Percentiles rank a stretch among this genome's conserved stretches.
These are phyloP conservation scores for Candida smagusa DNA, from an alignment of 1,139 yeast genomes.

Conservation along the genomic window DNA sequence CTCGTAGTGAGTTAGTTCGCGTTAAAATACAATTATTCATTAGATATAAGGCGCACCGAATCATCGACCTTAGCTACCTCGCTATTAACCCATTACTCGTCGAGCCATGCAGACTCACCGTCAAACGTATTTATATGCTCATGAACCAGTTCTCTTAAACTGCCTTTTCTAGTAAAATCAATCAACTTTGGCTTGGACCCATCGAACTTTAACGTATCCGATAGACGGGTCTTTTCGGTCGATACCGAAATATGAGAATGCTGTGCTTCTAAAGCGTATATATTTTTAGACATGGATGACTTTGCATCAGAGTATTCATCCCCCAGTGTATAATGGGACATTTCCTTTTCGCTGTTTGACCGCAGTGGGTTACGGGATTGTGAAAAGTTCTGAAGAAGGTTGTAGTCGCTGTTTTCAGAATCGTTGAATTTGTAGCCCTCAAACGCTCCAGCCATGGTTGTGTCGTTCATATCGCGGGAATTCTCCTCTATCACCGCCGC, in stretches of 20 bases:
- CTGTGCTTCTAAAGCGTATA: slow-evolving; percentile 1
- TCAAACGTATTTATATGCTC: slow-evolving; percentile 15
- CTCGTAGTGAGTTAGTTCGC: background rate
- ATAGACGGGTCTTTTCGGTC: background rate
- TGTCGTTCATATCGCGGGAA: slow-evolving; percentile 17
- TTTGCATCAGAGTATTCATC: slow-evolving; percentile 27
- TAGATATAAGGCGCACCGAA: background rate
- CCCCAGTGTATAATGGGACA: slow-evolving; percentile 16
- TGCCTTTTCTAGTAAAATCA: slow-evolving; percentile 50
- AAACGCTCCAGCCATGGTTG: slow-evolving; percentile 7
- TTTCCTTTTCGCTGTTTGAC: slow-evolving; percentile 17
- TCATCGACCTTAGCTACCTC: slow-evolving; percentile 4
- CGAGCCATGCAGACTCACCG: slow-evolving; percentile 38
- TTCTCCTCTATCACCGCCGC: slow-evolving; percentile 34
- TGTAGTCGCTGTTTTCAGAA: slow-evolving; percentile 19
- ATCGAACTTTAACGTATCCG: slow-evolving; percentile 5
- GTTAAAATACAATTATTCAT: background rate
- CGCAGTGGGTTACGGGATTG: slow-evolving; percentile 17
- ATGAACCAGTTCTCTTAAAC: slow-evolving; percentile 40
- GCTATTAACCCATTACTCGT: slow-evolving; percentile 13
- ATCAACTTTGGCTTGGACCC: slow-evolving; percentile 43
- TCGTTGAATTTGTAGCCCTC: slow-evolving; percentile 9
- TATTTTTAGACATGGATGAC: slow-evolving; percentile 1
- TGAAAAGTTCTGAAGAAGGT: slow-evolving; percentile 25
- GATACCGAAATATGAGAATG: background rate